These are phyloP conservation scores for Petunia hybrid DNA, from an alignment of 305 asterid genomes.

Conservation along the genomic window DNA sequence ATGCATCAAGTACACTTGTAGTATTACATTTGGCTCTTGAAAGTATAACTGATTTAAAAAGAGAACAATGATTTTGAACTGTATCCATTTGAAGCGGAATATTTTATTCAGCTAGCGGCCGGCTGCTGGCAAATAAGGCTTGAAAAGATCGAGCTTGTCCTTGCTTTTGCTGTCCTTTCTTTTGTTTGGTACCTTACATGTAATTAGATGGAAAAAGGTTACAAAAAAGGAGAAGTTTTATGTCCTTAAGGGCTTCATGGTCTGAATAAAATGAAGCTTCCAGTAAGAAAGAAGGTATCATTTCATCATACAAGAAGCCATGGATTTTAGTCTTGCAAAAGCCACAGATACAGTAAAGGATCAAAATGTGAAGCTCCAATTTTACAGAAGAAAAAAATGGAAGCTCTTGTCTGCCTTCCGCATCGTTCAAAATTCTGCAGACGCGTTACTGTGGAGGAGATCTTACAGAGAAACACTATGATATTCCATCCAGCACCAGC, in stretches of 20 bases:
- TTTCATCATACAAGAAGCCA: not conserved
- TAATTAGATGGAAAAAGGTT: not conserved
- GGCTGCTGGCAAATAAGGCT: constrained; percentile 2
- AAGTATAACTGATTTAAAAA: not conserved
- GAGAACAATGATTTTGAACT: not conserved
- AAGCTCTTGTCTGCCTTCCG: constrained; percentile 10
- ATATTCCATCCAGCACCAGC: not conserved
- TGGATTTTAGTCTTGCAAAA: not conserved
- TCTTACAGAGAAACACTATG: not conserved
- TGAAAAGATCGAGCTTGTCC: not conserved
- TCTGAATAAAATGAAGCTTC: not conserved
- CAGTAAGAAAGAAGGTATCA: not conserved
- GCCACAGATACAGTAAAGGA: not conserved
- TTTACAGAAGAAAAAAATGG: constrained; percentile 19
- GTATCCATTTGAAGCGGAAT: constrained; percentile 18
- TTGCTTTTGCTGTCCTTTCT: not conserved
- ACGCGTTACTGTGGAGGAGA: constrained; percentile 31
- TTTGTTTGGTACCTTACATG: not conserved
- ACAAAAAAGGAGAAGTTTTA: not conserved
- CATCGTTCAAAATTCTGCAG: constrained; percentile 39
- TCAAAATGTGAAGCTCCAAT: not conserved
- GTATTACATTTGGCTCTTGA: not conserved
- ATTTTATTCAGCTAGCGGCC: constrained; percentile 19
- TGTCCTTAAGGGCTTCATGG: not conserved
- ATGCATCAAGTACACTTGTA: not conserved